These are phyloP conservation scores for Barnettozyma salicaria DNA, from an alignment of 805 yeast genomes.

Conservation along the genomic window DNA sequence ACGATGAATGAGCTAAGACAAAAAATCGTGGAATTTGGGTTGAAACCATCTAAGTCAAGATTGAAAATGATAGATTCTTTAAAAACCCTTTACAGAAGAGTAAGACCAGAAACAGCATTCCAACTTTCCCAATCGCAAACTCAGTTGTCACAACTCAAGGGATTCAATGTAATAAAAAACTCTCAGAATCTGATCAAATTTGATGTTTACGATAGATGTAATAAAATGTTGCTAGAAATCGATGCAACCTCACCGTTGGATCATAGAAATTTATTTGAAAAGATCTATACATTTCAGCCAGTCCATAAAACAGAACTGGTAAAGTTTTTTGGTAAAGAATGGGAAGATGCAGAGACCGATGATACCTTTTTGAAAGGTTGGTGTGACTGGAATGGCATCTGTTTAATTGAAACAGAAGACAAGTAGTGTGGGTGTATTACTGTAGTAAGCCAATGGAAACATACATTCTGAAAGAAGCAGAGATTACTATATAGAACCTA, in stretches of 20 bases:
- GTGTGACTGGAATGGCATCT: conserved; percentile 25
- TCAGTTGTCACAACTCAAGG: conserved; percentile 5
- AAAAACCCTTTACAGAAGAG: conserved; percentile 9
- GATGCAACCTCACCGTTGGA: not conserved
- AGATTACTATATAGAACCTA: no score
- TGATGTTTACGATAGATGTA: conserved; percentile 19
- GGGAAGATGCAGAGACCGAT: conserved; percentile 8
- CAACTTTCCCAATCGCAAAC: conserved; percentile 16
- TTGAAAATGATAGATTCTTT: conserved; percentile 19
- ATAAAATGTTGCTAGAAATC: conserved; percentile 9
- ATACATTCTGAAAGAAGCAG: no score
- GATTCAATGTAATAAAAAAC: conserved; percentile 10
- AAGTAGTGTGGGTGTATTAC: no score
- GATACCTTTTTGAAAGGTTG: conserved; percentile 13
- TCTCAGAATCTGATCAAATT: conserved; percentile 19
- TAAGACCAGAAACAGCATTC: conserved; percentile 17
- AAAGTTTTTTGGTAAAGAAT: conserved; percentile 5
- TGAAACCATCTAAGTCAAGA: conserved; percentile 22
- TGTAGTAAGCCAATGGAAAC: no score
- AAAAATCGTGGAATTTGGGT: conserved; percentile 22
- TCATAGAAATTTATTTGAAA: conserved; percentile 14
- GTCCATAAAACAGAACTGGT: conserved; percentile 8
- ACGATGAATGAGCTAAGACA: conserved; percentile 19
- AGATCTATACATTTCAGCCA: conserved; percentile 24
- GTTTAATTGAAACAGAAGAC: conserved; percentile 19